Conservation (phyloP, 208 protist species). For the Leishmania arabica region DNA sequence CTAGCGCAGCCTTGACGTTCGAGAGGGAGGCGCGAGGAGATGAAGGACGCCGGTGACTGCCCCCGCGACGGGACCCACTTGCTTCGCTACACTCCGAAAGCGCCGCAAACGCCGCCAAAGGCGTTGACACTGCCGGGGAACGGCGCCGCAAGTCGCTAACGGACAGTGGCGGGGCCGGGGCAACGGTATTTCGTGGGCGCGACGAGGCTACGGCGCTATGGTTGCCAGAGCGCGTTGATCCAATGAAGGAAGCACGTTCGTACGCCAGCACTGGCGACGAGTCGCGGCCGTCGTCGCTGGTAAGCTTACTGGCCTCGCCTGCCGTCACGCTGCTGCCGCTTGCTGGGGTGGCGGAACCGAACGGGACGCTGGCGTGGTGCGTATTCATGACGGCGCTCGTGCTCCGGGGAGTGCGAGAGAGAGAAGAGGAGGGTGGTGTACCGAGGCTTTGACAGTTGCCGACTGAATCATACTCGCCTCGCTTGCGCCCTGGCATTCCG, state of each 20-base stretch:
- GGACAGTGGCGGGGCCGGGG: constrained; percentile 9
- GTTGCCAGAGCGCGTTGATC: background rate
- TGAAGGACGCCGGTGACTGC: constrained; percentile 4
- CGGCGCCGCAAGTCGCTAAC: constrained; percentile 11
- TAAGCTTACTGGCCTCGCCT: background rate
- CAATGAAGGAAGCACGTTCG: background rate
- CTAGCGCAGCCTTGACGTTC: background rate
- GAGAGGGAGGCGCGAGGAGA: constrained; percentile 19
- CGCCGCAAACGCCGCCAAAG: background rate
- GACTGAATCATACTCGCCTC: background rate
- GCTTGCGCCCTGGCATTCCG: background rate
- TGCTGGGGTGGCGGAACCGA: background rate
- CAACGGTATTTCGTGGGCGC: background rate
- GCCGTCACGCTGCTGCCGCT: background rate
- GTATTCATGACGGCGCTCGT: background rate
- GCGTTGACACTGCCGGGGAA: background rate
- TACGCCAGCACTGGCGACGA: constrained; percentile 21
- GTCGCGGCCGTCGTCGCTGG: background rate
- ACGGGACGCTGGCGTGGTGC: background rate
- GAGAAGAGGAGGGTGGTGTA: too few species aligned
- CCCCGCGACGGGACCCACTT: too few species aligned
- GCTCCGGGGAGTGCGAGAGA: background rate
- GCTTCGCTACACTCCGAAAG: background rate
- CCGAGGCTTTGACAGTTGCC: background rate
- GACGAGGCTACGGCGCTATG: background rate